A percentile compares a stretch with the other conserved stretches of the same genome.
Evolutionary conservation across 179 eudicot species (phyloP).

Genomic region (Silene vulgaris): DNA sequence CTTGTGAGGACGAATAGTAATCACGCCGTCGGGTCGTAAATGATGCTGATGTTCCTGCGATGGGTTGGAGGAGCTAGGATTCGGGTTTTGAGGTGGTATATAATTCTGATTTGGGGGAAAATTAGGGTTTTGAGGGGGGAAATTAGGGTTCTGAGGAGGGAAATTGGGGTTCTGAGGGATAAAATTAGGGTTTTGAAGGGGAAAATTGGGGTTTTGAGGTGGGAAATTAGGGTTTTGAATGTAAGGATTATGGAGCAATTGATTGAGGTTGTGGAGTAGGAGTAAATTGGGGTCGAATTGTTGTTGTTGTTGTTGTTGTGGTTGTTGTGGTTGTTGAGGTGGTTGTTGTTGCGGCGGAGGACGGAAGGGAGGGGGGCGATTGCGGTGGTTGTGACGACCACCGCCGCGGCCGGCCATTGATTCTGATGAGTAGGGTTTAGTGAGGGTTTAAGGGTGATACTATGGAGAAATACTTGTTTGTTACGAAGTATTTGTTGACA

Average conservation of each 20-base stretch:
- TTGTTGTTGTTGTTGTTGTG: slow-evolving; percentile 12
- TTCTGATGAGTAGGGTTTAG: not conserved
- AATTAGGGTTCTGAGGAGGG: not conserved
- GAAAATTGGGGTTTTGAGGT: slow-evolving; percentile 23
- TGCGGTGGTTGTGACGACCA: slow-evolving; percentile 1
- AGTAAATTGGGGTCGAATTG: slow-evolving; percentile 21
- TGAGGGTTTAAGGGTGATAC: slow-evolving; percentile 3
- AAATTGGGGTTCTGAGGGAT: slow-evolving; percentile 20
- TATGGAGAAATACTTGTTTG: no score
- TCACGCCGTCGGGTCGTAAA: not conserved
- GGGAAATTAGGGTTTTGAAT: slow-evolving; percentile 8
- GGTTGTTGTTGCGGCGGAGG: slow-evolving; percentile 14
- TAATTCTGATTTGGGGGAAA: not conserved
- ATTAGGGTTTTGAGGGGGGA: slow-evolving; percentile 24
- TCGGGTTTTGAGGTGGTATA: not conserved
- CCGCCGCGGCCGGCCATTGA: slow-evolving; percentile 21
- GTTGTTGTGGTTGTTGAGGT: slow-evolving; percentile 15
- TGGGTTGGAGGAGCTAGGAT: slow-evolving; percentile 8
- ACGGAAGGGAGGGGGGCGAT: slow-evolving; percentile 9
- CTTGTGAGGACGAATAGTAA: not conserved
- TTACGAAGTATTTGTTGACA: no score
- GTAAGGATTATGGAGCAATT: slow-evolving; percentile 13
- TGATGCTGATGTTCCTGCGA: not conserved
- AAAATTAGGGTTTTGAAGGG: slow-evolving; percentile 26
- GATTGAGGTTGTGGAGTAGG: slow-evolving; percentile 23